Evolutionary conservation across 805 yeast genomes (phyloP), one percentile per base, ranked within the genome.

Genomic region (Candida taoyuanica): DNA sequence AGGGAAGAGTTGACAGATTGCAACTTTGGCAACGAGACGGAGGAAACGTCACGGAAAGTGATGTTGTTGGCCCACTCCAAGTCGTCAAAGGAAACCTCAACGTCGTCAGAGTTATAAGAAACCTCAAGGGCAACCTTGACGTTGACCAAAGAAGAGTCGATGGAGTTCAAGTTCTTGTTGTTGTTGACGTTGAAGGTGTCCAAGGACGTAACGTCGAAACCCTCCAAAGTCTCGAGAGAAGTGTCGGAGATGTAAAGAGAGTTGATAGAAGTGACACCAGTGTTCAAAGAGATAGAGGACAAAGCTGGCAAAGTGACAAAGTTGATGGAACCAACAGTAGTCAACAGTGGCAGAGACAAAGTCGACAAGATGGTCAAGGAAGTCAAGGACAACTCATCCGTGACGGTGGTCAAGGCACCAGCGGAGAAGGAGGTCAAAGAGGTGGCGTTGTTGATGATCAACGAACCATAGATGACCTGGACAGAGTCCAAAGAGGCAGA

Each of bases 251-350:
- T 74, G 60, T 69, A 61, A 52, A 91, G 73, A 42, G 75, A 65
- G 59, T 77, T 75, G 59, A 94, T 89, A 53, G 79, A 71, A 55
- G 85, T 73, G 57, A 93, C 76, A 64, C 85, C 85, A 33, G 68
- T 48, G 58, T 71, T 63, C 65, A 91, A 84, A 65, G 82, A 78
- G 52, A 88, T 75, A 39, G 65, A 57, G 51, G 69, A 64, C 58
- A 91, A 78, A 52, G 88, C 91, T 60, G 97, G 96, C 63, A 93
- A 75, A 52, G 96, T 87, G 58, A 76, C 74, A 70, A 85, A 80
- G 64, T 71, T 66, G 58, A 93, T 76, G 40, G 86, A 65, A 60
- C 95, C 96, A 50, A 88, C 95, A 49, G 85, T 74, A 60, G 79
- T 71, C 62, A 91, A 77, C 53, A 74, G 69, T 49, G 95, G 95